Conservation (phyloP, 139 green algal genomes). For the Axilococcus clingmanii region DNA sequence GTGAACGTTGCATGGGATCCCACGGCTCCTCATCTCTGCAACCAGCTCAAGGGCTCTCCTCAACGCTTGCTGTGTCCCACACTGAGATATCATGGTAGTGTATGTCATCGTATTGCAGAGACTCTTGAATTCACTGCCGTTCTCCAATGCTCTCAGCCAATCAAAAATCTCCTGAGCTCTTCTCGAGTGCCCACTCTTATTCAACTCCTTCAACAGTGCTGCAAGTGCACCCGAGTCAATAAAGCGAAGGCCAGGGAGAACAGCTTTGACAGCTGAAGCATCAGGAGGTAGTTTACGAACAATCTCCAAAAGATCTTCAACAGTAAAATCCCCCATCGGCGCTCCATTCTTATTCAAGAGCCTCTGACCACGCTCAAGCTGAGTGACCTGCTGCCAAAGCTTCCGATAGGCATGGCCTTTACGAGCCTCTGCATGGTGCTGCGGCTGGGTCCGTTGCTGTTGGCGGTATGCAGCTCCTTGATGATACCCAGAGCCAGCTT, state of each 20-base stretch:
- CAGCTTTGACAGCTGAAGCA: conserved; percentile 30
- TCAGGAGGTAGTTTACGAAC: conserved; percentile 42
- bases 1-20: conserved; percentile 57
- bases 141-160: conserved; percentile 56
- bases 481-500: no score
- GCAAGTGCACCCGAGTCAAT: conserved; percentile 64
- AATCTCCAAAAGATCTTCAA: conserved; percentile 52
- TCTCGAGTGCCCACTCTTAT: conserved; percentile 27
- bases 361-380: conserved; percentile 28
- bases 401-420: conserved; percentile 45
- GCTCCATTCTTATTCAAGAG: conserved; percentile 14
- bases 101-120: conserved; percentile 85
- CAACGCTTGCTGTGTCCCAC: conserved; percentile 39
- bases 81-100: conserved; percentile 72
- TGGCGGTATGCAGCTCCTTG: no score
- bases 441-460: no score
- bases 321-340: conserved; percentile 28
- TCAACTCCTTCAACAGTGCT: conserved; percentile 77
- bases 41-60: conserved; percentile 45
- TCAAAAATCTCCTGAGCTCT: conserved; percentile 65
- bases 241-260: conserved; percentile 54
- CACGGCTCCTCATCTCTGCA: conserved; percentile 43
- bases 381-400: conserved; percentile 59
- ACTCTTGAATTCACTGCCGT: conserved; percentile 38
- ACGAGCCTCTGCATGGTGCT: background rate